Evolutionary conservation across 2,329 filamentous ascomycete genomes (phyloP), one percentile per base, ranked within the genome.

Genomic region (Phialocephala subalpina): DNA sequence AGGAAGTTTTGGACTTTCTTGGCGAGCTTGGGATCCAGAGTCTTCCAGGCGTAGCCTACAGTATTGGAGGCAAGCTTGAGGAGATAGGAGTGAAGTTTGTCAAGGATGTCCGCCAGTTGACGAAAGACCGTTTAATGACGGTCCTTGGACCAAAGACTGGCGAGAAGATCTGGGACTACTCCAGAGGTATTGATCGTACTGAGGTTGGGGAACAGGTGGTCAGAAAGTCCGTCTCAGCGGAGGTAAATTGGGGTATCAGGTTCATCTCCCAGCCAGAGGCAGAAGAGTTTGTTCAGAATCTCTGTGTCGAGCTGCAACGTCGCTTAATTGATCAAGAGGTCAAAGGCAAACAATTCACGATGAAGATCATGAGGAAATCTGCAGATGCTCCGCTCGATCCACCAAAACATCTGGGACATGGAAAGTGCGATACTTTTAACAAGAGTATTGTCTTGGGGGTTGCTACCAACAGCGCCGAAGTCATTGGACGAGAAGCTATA

Each of bases 231-330:
- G 93, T 99, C 0, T 98, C 96, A 1, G 95, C 95, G 0, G 96
- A 99, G 77, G 93, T 99, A 68, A 99, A 96, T 73, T 99, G 96
- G 96, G 96, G 97, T 2, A 97, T 99, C 63, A 90, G 96, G 6
- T 99, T 99, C 76, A 88, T 96, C 71, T 97, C 86, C 67, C 93
- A 97, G 74, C 85, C 87, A n/a, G 95, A 99, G 78, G 94, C 94
- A 0, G 95, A 98, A 66, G 93, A 97, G 70, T 99, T 99, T 77
- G 86, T 98, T 35, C 82, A 88, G 67, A 96, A 92, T 70, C 82
- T 99, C 0, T 96, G 92, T 75, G 90, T 90, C 63, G 96, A 99
- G 78, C 81, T 99, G 7, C 90, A 94, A 72, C 90, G 90, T 63
- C 87, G 96, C 1, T 81, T 99, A 20, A 75, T 94, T 25, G 92